These are phyloP conservation scores for Aspergillus spinulosporus DNA, from an alignment of 2,329 filamentous ascomycete species.

Conservation along the genomic window DNA sequence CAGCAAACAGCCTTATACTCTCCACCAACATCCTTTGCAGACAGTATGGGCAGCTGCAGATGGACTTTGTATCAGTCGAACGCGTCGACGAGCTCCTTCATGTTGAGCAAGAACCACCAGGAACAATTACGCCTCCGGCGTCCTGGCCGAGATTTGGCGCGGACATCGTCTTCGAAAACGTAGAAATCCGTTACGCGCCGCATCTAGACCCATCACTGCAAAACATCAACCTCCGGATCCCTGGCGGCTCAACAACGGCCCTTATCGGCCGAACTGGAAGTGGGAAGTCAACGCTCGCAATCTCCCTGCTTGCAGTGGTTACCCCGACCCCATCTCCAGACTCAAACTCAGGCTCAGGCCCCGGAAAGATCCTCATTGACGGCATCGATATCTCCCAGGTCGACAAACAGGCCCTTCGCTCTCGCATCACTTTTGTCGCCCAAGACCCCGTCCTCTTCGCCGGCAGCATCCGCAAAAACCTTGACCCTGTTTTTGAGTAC, in stretches of 20 bases:
- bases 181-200: slow-evolving; percentile 77
- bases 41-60: slow-evolving; percentile 80
- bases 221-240: slow-evolving; percentile 70
- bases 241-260: slow-evolving; percentile 74
- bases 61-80: slow-evolving; percentile 90
- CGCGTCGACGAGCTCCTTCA: slow-evolving; percentile 78
- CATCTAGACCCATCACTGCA: slow-evolving; percentile 71
- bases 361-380: slow-evolving; percentile 56
- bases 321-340: slow-evolving; percentile 42
- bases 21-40: slow-evolving; percentile 74
- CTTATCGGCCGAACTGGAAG: slow-evolving; percentile 78
- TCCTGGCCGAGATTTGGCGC: slow-evolving; percentile 74
- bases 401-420: slow-evolving; percentile 59
- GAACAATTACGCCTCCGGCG: slow-evolving; percentile 67
- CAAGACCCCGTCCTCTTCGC: slow-evolving; percentile 68
- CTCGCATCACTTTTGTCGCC: slow-evolving; percentile 64
- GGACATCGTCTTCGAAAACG: slow-evolving; percentile 72
- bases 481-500: slow-evolving; percentile 62
- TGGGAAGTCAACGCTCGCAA: slow-evolving; percentile 76
- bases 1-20: slow-evolving; percentile 63
- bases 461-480: slow-evolving; percentile 61
- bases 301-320: slow-evolving; percentile 60
- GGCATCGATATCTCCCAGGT: slow-evolving; percentile 61
- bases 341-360: slow-evolving; percentile 40
- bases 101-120: slow-evolving; percentile 71